Base-by-base conservation (phyloP, 78 protist species). In the Polysphondylium violaceum region DNA sequence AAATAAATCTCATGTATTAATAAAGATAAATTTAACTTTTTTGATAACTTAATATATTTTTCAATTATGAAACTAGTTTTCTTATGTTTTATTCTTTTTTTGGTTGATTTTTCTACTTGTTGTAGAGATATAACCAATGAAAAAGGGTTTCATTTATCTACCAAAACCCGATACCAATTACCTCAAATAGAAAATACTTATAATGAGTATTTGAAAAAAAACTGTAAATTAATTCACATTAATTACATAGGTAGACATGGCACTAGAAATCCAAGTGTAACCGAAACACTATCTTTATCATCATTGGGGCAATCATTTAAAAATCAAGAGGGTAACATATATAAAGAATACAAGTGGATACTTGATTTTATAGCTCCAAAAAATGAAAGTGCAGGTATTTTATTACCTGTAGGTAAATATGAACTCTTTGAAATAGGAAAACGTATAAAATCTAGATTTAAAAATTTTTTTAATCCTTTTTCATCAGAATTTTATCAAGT, bases 221-320 rank as follows among this genome's bases (percentile, higher is more conserved):
- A 68, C 16, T 68, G 75, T 68, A 68, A 68, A 68, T 68, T 68
- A 43, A 23, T 68, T 23, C 41, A 51, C 36, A 68, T 68, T 19
- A 56, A 68, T 68, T 21, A 41, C 12, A 0, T 68, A 25, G 25
- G 16, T 23, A 44, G 75, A 41, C 75, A 68, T 25, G 75, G 75
- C 4, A n/a, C 31, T 8, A 41, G 75, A 41, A 25, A 25, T 23
- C 75, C 75, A 68, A n/a, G n/a, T n/a, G n/a, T n/a, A n/a, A n/a
- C n/a, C n/a, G 53, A 47, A 47, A 47, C 11, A 11, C 8, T 14
- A 47, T 14, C 11, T 47, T 47, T 47, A 47, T 14, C 8, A 47
- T 14, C 8, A 47, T 47, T 47, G 8, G 53, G 11, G 8, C 8
- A 47, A 47, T 47, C 11, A 47, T 14, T 14, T 14, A 47, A 47